Conservation (phyloP, 805 yeast species). For the Wickerhamomyces ciferrii region DNA sequence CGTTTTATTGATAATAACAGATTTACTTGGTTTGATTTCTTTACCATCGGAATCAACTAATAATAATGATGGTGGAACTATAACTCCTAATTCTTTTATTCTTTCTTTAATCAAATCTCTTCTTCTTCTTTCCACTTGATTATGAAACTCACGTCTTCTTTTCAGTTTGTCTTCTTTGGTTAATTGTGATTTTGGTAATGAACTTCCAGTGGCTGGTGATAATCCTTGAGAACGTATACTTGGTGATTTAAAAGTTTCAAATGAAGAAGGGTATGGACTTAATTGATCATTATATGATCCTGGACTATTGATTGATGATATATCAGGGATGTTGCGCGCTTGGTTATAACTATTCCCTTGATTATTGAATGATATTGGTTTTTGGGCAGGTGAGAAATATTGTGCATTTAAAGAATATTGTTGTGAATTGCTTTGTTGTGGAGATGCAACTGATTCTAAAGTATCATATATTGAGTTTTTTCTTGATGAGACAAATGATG, state of each 20-base stretch:
- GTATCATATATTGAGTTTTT: constrained; percentile 19
- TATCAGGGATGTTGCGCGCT: neutral
- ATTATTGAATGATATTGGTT: neutral
- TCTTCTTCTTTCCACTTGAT: constrained; percentile 90
- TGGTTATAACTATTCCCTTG: neutral
- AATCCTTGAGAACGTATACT: constrained; percentile 21
- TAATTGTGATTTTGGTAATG: constrained; percentile 26
- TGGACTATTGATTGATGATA: constrained; percentile 1
- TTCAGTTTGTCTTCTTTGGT: constrained; percentile 66
- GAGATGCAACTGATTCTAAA: constrained; percentile 16
- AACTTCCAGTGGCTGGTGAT: constrained; percentile 22
- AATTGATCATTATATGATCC: constrained; percentile 18
- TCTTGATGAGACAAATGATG: constrained; percentile 4
- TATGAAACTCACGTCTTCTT: constrained; percentile 84
- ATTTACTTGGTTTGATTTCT: constrained; percentile 80
- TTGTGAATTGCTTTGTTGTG: constrained; percentile 6
- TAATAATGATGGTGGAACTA: constrained; percentile 74
- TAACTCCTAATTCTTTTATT: constrained; percentile 73
- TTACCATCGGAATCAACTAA: constrained; percentile 36
- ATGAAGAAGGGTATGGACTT: constrained; percentile 21
- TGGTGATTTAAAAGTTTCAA: constrained; percentile 24
- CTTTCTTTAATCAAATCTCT: constrained; percentile 87
- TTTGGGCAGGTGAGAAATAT: constrained; percentile 21
- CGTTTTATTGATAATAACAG: constrained; percentile 67
- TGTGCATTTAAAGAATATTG: constrained; percentile 7